phyloP scores from a whole-genome alignment of 805 yeast species.

The Ogataea wickerhamii region DNA sequence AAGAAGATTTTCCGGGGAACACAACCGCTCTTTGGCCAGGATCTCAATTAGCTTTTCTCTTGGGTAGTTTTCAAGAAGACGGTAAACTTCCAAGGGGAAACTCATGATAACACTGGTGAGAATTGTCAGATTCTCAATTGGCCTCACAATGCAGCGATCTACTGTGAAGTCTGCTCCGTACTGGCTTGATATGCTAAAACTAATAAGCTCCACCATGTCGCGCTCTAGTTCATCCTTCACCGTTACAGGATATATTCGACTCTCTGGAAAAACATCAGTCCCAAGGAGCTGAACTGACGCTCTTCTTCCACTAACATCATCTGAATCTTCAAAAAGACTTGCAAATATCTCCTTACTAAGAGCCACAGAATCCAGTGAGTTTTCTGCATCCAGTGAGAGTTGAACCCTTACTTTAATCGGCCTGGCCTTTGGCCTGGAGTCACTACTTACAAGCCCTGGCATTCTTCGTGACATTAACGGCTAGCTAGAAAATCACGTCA shows the following conservation, averaged over 20 bases:
- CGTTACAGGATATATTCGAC: conserved; percentile 36
- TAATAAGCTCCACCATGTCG: conserved; percentile 37
- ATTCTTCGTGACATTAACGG: conserved; percentile 4
- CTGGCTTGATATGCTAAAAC: conserved; percentile 33
- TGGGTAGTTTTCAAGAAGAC: conserved; percentile 36
- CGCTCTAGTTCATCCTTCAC: conserved; percentile 23
- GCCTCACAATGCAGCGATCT: conserved; percentile 35
- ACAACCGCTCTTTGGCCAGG: conserved; percentile 33
- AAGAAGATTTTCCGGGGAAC: conserved; percentile 24
- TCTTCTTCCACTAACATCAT: conserved; percentile 8
- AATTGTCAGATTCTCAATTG: conserved; percentile 26
- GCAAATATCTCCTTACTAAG: conserved; percentile 15
- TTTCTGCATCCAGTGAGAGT: conserved; percentile 17
- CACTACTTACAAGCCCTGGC: conserved; percentile 16
- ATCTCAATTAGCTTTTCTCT: conserved; percentile 30
- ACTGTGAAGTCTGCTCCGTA: conserved; percentile 42
- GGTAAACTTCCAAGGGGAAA: conserved; percentile 47
- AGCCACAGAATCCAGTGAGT: conserved; percentile 19
- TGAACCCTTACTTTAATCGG: conserved; percentile 17
- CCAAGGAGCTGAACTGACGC: conserved; percentile 24
- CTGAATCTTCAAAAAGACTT: conserved; percentile 11
- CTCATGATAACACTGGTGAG: conserved; percentile 40
- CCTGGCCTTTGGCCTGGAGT: background rate
- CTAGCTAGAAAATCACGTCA: no score
- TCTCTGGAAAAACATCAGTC: conserved; percentile 22